phyloP scores from a whole-genome alignment of 768 basidiomycete genomes.

The Termitomyces sp. region DNA sequence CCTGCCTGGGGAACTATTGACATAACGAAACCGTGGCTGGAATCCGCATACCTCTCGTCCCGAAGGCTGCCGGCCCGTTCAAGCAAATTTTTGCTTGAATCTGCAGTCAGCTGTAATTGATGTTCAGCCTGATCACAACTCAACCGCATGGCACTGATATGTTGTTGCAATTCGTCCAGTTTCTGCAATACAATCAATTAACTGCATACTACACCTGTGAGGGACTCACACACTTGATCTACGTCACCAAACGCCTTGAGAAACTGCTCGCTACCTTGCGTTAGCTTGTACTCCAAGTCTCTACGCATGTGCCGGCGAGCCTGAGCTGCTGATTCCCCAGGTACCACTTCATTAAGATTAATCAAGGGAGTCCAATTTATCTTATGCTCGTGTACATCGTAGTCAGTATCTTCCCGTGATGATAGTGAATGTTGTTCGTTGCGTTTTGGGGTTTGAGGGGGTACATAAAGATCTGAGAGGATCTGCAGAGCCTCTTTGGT shows the following conservation, averaged over 20 bases:
- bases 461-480: conserved; percentile 71
- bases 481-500: conserved; percentile 80
- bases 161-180: conserved; percentile 70
- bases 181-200: conserved; percentile 45
- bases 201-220: not conserved
- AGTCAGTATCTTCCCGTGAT: conserved; percentile 22
- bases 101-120: conserved; percentile 68
- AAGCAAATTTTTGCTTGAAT: conserved; percentile 71
- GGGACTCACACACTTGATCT: conserved; percentile 66
- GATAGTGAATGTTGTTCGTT: conserved; percentile 22
- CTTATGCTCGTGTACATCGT: conserved; percentile 27
- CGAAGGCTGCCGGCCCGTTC: conserved; percentile 77
- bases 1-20: conserved; percentile 38
- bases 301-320: conserved; percentile 76
- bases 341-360: conserved; percentile 26
- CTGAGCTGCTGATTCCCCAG: conserved; percentile 62
- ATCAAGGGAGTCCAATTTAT: conserved; percentile 10
- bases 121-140: conserved; percentile 82
- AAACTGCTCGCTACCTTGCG: conserved; percentile 78
- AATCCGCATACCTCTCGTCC: conserved; percentile 54
- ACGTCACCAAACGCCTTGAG: conserved; percentile 82
- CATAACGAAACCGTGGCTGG: not conserved
- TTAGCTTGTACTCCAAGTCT: conserved; percentile 81
- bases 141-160: conserved; percentile 73
- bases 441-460: conserved; percentile 21